phyloP scores from a whole-genome alignment of 2,329 filamentous ascomycete species.

The Pseudogymnoascus destructans region DNA sequence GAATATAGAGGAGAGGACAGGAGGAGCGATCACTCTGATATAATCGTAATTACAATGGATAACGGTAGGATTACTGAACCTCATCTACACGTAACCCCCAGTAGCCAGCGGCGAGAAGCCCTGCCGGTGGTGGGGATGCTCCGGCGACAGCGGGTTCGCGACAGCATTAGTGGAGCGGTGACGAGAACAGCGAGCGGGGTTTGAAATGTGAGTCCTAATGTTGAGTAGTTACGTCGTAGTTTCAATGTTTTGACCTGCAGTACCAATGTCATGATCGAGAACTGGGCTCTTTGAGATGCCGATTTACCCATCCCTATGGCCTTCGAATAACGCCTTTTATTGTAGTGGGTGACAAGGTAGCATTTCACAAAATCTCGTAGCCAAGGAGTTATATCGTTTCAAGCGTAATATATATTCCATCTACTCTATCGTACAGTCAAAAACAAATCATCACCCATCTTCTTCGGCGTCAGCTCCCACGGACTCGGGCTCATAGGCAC shows the following conservation, averaged over 20 bases:
- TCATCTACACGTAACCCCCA: not conserved
- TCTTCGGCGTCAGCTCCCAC: not conserved
- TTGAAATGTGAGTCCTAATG: no score
- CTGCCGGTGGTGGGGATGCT: not conserved
- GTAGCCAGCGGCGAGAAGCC: not conserved
- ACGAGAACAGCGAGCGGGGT: no score
- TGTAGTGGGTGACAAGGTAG: not conserved
- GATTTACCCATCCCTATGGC: no score
- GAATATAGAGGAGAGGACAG: no score
- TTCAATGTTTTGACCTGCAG: no score
- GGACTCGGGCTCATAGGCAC: conserved; percentile 5
- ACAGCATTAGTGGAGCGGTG: not conserved
- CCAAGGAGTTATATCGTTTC: not conserved
- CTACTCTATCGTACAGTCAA: conserved; percentile 1
- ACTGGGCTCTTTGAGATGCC: no score
- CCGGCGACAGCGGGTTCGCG: not conserved
- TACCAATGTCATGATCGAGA: no score
- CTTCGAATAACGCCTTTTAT: no score
- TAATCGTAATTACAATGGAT: no score
- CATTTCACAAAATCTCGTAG: not conserved
- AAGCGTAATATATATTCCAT: not conserved
- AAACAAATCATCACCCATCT: conserved; percentile 1
- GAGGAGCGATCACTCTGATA: no score
- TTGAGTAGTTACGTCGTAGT: no score
- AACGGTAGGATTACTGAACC: not conserved